Conservation (phyloP, 2,329 filamentous ascomycete species). For the Penicillium sp. region DNA sequence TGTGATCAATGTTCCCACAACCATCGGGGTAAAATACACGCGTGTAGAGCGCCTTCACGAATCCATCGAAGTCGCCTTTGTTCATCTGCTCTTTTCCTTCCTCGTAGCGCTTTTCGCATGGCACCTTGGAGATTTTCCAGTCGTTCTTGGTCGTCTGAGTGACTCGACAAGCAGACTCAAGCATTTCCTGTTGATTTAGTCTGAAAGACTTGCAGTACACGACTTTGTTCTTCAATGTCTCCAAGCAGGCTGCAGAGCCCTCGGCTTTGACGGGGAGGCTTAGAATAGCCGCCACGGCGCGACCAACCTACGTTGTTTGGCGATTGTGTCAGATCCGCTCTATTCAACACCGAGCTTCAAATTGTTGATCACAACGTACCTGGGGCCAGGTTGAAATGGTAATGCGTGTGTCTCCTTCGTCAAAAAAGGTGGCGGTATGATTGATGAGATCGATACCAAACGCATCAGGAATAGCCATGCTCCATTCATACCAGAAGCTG, state of each 20-base stretch:
- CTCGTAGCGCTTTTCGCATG: constrained; percentile 41
- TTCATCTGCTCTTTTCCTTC: constrained; percentile 43
- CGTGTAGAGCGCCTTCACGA: constrained; percentile 48
- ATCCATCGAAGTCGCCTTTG: constrained; percentile 40
- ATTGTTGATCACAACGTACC: constrained; percentile 32
- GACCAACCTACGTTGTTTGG: constrained; percentile 37
- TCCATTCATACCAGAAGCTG: constrained; percentile 46
- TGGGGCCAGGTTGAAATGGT: constrained; percentile 36
- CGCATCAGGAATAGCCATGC: constrained; percentile 26
- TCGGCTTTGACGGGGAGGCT: constrained; percentile 26
- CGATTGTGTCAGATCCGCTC: not conserved
- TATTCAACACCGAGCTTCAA: constrained; percentile 26
- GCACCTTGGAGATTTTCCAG: constrained; percentile 47
- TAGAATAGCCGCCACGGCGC: constrained; percentile 45
- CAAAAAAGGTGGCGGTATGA: constrained; percentile 38
- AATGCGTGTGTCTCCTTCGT: constrained; percentile 50
- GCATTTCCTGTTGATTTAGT: constrained; percentile 19
- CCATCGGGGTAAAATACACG: constrained; percentile 46
- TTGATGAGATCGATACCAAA: constrained; percentile 43
- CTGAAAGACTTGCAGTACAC: constrained; percentile 17
- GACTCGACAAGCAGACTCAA: constrained; percentile 22
- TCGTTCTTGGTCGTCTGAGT: constrained; percentile 19
- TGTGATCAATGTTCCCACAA: constrained; percentile 34
- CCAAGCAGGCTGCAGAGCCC: constrained; percentile 7
- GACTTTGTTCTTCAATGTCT: constrained; percentile 11